These are phyloP conservation scores for Metschnikowia chrysomelidarum DNA, from an alignment of 805 yeast genomes.

Conservation along the genomic window DNA sequence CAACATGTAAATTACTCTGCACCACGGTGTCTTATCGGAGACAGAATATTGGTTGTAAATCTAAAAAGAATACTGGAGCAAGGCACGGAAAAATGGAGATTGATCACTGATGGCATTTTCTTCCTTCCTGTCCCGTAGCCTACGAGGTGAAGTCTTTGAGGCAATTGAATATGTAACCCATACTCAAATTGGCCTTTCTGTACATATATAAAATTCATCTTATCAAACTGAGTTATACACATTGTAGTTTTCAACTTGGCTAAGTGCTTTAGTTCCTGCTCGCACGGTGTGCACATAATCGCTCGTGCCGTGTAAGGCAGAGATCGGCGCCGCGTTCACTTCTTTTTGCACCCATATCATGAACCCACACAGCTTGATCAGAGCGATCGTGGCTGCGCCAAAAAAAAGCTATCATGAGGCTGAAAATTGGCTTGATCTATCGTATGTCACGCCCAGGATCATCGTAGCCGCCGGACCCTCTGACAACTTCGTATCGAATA, in stretches of 20 bases:
- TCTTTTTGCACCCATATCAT: constrained; percentile 17
- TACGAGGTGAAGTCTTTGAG: constrained; percentile 1
- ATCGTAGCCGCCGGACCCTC: constrained; percentile 81
- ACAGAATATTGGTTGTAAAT: too few species aligned
- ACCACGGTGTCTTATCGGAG: not conserved
- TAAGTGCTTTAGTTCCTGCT: too few species aligned
- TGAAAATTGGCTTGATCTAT: constrained; percentile 51
- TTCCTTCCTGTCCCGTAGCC: not conserved
- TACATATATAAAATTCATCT: constrained; percentile 6
- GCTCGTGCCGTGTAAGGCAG: too few species aligned
- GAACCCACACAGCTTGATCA: constrained; percentile 13
- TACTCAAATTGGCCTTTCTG: constrained; percentile 4
- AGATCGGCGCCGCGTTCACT: not conserved
- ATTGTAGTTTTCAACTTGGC: too few species aligned
- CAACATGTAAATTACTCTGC: constrained; percentile 7
- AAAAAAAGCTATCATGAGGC: constrained; percentile 21
- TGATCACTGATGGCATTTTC: too few species aligned
- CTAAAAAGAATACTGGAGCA: too few species aligned
- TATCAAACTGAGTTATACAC: too few species aligned
- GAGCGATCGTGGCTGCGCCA: constrained; percentile 25
- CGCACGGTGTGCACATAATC: too few species aligned
- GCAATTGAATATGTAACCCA: constrained; percentile 1
- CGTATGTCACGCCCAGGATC: constrained; percentile 61
- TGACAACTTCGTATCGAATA: constrained; percentile 35
- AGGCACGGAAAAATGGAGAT: too few species aligned